Evolutionary conservation across 345 rosid genomes (phyloP).

Genomic region (Salix suchowensis): DNA sequence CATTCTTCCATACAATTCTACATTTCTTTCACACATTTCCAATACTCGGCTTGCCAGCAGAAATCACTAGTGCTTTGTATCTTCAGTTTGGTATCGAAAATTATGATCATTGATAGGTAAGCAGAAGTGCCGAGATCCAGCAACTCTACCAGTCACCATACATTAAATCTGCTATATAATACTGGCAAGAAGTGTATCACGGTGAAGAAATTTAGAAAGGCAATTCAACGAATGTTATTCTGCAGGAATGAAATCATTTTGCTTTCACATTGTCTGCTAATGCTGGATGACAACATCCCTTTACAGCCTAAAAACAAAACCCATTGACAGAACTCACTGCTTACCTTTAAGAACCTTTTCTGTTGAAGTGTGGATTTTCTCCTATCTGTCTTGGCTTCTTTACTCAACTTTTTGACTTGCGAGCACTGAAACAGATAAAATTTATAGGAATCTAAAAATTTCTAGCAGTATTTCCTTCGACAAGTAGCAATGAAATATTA

Average conservation of each 20-base stretch:
- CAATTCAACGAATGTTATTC: background rate
- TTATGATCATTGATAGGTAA: background rate
- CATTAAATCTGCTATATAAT: background rate
- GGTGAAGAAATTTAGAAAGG: background rate
- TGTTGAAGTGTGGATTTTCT: background rate
- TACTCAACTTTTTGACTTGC: background rate
- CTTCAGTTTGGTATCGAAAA: background rate
- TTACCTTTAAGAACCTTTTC: background rate
- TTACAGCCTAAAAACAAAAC: too few relatives aligned
- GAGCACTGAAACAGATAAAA: background rate
- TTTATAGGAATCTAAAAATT: background rate
- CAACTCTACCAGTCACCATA: background rate
- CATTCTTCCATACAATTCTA: too few relatives aligned
- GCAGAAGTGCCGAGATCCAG: background rate
- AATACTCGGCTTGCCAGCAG: background rate
- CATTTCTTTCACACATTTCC: background rate
- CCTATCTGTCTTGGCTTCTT: background rate
- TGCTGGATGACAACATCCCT: background rate
- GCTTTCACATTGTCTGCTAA: background rate
- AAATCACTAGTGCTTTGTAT: background rate
- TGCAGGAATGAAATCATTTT: background rate
- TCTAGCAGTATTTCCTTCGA: background rate
- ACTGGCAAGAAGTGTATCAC: background rate
- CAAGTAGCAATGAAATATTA: too few relatives aligned
- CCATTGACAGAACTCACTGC: background rate